Evolutionary conservation across 805 yeast species (phyloP), one percentile per base, ranked within the genome.

Genomic region (Ogataea siamensis): DNA sequence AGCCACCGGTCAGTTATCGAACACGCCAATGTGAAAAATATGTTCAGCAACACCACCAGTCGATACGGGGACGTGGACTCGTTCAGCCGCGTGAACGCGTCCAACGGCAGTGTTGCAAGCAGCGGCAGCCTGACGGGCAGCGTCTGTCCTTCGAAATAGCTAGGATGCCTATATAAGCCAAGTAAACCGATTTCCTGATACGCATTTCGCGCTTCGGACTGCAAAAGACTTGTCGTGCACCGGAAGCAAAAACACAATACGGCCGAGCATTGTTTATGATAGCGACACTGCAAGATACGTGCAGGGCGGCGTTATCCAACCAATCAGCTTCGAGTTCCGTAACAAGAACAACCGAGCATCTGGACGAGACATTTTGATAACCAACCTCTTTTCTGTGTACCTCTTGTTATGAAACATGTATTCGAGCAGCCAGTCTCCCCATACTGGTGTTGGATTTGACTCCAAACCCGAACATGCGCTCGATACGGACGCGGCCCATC

Each of bases 1-100:
- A 37, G 42, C 11, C 53, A 51, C 29, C 36, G 40, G 19, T 40
- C 40, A 17, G 14, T 51, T 29, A 36, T 45, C 12, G 49, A 47
- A 21, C 47, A 45, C 40, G 54, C 54, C 9, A 49, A 49, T 27
- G 50, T 49, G 21, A 42, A 37, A 23, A 43, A 46, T 34, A 46
- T 45, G 47, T 19, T 49, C 14, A 47, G 44, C 25, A 45, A 49
- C 44, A 49, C 51, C 10, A 45, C 51, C 3, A 45, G 50, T 22
- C 44, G 54, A 11, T 49, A 46, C 27, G 51, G 51, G 10, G 51
- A 47, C 18, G 45, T 42, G 19, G 51, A 49, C 33, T 39, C 50
- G 23, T 43, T 46, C 34, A 29, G 45, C 9, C 42, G 37, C 24
- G 16, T 46, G 43, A 46, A 46, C 29, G 32, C 36, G 31, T 46